Evolutionary conservation across 805 yeast genomes (phyloP), one percentile per base, ranked within the genome.

Genomic region (Jamesozyma piceae): DNA sequence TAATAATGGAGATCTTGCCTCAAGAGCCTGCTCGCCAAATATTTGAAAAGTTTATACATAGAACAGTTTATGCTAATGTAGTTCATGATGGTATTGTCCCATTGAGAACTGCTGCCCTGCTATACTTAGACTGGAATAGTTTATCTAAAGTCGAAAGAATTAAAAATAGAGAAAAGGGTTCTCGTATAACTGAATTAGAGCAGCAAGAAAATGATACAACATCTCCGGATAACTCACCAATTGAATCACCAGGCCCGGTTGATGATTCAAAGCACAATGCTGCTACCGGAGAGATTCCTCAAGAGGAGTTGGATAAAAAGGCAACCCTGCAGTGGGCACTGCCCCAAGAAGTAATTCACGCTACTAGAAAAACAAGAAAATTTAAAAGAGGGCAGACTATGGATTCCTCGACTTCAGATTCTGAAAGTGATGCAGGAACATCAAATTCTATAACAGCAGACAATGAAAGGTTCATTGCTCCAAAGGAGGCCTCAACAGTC

Each of bases 71-170:
- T 61, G 96, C 97, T 0, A 92, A 92, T 63, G 80, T 84, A 0
- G 70, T 85, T 17, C 81, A 92, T 61, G 98, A 92, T 64, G 98
- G 98, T 2, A 88, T 92, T 41, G 98, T 92, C 2, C 97, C 98
- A 0, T 66, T 92, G 51, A 68, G 97, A 40, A 92, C 98, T 0
- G 79, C 95, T 0, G 87, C 97, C 0, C 65, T 90, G 41, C 62
- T 90, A 22, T 90, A 82, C 54, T 62, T 92, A 13, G 97, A 92
- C 60, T 88, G 95, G 83, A 73, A 74, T 45, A 94, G 87, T 3
- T 65, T 82, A 15, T 66, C 73, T 3, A 69, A 71, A 38, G 81
- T 80, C 1, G 62, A 66, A 6, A 59, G 60, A 37, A 67, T 68
- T 11, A 52, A 52, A 43, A 47, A 46, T 20, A 41, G 49, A 19